Percentiles rank a stretch among this genome's conserved stretches.
Conservation (phyloP, 108 stramenopile species). For the Nitzschia putrida region DNA sequence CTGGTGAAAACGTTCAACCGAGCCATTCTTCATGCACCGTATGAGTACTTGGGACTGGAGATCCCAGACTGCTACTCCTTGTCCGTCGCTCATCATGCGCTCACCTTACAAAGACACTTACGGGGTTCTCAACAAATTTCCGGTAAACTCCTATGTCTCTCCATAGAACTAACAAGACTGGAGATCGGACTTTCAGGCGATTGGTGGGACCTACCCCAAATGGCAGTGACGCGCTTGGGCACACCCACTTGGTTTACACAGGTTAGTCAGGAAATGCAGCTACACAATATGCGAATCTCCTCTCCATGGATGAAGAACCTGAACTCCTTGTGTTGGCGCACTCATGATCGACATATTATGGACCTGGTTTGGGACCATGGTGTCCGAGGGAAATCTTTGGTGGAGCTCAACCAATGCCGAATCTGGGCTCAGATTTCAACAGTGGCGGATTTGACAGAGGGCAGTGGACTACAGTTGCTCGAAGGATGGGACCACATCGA, state of each 20-base stretch:
- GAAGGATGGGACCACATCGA: not conserved
- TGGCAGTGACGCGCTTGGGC: not conserved
- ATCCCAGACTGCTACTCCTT: not conserved
- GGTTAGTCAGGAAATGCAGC: not conserved
- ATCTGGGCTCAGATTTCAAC: not conserved
- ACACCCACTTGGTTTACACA: not conserved
- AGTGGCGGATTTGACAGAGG: not conserved
- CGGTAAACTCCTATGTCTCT: not conserved
- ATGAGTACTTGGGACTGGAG: not conserved
- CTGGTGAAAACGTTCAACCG: not conserved
- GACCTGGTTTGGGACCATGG: not conserved
- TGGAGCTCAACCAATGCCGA: not conserved
- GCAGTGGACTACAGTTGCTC: not conserved
- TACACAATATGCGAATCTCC: not conserved
- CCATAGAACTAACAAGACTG: not conserved
- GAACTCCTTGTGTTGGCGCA: not conserved
- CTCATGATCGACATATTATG: not conserved
- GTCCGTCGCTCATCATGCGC: not conserved
- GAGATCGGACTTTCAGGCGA: not conserved
- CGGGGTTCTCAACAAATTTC: not conserved
- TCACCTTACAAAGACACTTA: too few species aligned
- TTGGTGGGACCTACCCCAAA: not conserved
- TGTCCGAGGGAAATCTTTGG: not conserved
- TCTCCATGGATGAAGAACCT: too few species aligned
- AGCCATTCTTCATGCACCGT: not conserved